A percentile compares a stretch with the other conserved stretches of the same genome.
phyloP scores from a whole-genome alignment of 257 asterid genomes.

The Fraxinus cuspidata region DNA sequence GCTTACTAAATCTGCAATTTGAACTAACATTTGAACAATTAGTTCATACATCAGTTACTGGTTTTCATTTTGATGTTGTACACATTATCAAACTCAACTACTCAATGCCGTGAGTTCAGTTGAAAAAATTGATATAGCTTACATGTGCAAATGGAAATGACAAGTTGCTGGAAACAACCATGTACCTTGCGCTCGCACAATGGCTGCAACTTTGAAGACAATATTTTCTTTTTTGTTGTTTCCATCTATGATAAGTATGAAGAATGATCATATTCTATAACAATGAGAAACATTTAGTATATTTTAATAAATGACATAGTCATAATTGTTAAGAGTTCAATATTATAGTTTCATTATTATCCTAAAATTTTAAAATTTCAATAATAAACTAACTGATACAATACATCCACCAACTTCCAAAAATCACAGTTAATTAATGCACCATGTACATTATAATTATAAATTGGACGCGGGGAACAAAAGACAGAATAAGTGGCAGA shows the following conservation, averaged over 20 bases:
- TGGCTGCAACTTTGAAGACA: neutral
- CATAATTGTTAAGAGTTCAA: neutral
- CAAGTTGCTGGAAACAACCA: neutral
- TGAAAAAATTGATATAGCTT: neutral
- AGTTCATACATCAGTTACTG: neutral
- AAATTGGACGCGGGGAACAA: neutral
- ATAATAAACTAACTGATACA: neutral
- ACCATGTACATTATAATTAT: neutral
- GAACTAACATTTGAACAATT: neutral
- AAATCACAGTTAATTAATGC: neutral
- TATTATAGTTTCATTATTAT: neutral
- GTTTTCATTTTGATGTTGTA: neutral
- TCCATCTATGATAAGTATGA: neutral
- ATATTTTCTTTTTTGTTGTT: neutral
- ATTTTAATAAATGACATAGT: neutral
- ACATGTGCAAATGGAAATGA: neutral
- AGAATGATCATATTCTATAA: neutral
- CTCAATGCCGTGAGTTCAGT: neutral
- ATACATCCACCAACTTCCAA: neutral
- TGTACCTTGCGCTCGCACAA: neutral
- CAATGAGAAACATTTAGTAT: neutral
- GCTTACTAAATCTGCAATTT: neutral
- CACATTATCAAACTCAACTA: neutral
- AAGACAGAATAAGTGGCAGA: neutral
- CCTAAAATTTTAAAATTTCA: neutral